These are phyloP conservation scores for Apiospora saccharicola DNA, from an alignment of 2,329 filamentous ascomycete species.

Conservation along the genomic window DNA sequence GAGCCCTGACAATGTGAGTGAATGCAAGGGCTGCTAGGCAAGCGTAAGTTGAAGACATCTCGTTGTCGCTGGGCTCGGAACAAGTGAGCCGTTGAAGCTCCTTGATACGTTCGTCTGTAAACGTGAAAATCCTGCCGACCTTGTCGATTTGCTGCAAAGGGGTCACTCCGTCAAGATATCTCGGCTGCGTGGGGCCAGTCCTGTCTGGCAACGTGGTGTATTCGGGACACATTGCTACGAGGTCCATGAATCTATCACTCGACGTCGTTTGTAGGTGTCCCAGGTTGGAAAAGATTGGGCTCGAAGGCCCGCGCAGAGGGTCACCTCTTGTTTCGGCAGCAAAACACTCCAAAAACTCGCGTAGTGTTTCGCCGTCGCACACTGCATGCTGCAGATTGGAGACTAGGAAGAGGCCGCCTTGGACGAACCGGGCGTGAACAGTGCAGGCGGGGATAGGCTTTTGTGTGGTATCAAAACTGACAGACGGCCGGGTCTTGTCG, in stretches of 20 bases:
- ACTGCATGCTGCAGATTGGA: slow-evolving; percentile 52
- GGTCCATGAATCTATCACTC: slow-evolving; percentile 31
- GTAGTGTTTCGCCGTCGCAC: slow-evolving; percentile 50
- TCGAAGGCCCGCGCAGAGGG: slow-evolving; percentile 37
- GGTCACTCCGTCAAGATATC: slow-evolving; percentile 36
- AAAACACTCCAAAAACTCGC: slow-evolving; percentile 49
- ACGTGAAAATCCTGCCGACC: slow-evolving; percentile 52
- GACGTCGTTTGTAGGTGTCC: slow-evolving; percentile 28
- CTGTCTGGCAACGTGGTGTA: slow-evolving; percentile 43
- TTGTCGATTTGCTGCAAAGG: slow-evolving; percentile 43
- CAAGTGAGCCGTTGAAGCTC: slow-evolving; percentile 40
- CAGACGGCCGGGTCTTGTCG: slow-evolving; percentile 35
- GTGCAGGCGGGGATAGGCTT: slow-evolving; percentile 45
- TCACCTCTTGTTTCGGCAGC: slow-evolving; percentile 43
- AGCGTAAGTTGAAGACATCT: slow-evolving; percentile 48
- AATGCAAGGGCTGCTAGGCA: slow-evolving; percentile 50
- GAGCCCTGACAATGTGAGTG: slow-evolving; percentile 45
- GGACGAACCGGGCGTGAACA: slow-evolving; percentile 48
- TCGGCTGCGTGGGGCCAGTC: slow-evolving; percentile 48
- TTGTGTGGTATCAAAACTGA: slow-evolving; percentile 31
- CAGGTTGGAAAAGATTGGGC: slow-evolving; percentile 35
- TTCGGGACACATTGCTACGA: slow-evolving; percentile 47
- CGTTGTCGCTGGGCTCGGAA: slow-evolving; percentile 29
- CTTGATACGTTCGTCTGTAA: slow-evolving; percentile 44
- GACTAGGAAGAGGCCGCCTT: slow-evolving; percentile 49